Evolutionary conservation across 495 filamentous ascomycete genomes (phyloP).

Genomic region (Aspergillus bertholletiae): DNA sequence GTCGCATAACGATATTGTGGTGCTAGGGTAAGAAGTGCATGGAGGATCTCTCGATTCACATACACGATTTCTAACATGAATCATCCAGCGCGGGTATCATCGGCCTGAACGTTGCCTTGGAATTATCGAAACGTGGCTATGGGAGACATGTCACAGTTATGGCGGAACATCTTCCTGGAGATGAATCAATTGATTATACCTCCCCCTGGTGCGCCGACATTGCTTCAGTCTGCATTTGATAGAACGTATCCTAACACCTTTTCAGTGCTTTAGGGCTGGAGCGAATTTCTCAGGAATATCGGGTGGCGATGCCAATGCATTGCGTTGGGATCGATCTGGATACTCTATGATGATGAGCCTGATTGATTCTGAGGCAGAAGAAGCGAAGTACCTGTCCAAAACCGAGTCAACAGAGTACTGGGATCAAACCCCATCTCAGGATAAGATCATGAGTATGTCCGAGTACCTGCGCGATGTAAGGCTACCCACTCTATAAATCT

Average conservation of each 20-base stretch:
- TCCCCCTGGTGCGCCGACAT: slow-evolving; percentile 29
- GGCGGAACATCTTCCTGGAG: slow-evolving; percentile 30
- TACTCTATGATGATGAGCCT: slow-evolving; percentile 19
- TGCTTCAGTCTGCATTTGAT: background rate
- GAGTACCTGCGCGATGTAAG: slow-evolving; percentile 30
- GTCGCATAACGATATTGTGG: slow-evolving; percentile 16
- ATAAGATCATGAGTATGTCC: slow-evolving; percentile 26
- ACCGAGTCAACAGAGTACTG: slow-evolving; percentile 28
- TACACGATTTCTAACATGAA: background rate
- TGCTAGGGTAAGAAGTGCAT: slow-evolving; percentile 13
- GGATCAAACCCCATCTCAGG: slow-evolving; percentile 22
- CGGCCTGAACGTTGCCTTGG: slow-evolving; percentile 31
- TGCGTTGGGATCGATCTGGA: slow-evolving; percentile 27
- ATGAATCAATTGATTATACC: slow-evolving; percentile 24
- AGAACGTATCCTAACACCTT: background rate
- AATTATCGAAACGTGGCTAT: slow-evolving; percentile 24
- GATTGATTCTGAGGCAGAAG: slow-evolving; percentile 16
- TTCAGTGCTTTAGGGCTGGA: slow-evolving; percentile 19
- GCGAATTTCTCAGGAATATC: slow-evolving; percentile 34
- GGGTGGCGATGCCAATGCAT: slow-evolving; percentile 24
- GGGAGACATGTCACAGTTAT: slow-evolving; percentile 23
- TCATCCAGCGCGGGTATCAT: slow-evolving; percentile 29
- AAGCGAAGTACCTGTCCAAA: slow-evolving; percentile 21
- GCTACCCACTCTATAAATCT: background rate
- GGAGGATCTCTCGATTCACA: background rate